Conservation (phyloP, 176 grass and related monocot genomes). For the Eragrostis nindensis region DNA sequence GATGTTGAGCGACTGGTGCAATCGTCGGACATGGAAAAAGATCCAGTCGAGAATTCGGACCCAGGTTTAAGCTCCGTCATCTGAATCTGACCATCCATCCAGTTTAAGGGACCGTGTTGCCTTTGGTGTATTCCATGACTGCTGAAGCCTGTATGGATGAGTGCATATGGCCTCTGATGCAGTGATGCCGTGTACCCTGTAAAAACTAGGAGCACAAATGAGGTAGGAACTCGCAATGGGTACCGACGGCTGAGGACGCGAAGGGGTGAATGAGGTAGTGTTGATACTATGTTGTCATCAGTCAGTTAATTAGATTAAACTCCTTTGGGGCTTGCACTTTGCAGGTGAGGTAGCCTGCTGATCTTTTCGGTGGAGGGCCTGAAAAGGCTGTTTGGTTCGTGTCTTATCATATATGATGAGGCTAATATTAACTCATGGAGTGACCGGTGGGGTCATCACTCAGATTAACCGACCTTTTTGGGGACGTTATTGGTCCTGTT, state of each 20-base stretch:
- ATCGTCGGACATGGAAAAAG: background rate
- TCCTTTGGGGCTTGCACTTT: slow-evolving; percentile 34
- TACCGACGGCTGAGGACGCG: background rate
- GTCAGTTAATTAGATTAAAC: slow-evolving; percentile 7
- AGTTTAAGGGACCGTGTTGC: background rate
- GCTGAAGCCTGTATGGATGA: too few species aligned
- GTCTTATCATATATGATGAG: slow-evolving; percentile 2
- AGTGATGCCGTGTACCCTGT: background rate
- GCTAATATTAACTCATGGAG: background rate
- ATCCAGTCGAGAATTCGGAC: background rate
- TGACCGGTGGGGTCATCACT: slow-evolving; percentile 5
- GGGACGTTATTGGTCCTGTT: slow-evolving; percentile 18
- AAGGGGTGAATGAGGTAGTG: background rate
- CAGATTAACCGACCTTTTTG: slow-evolving; percentile 15
- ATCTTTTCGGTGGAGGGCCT: background rate
- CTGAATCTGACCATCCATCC: background rate
- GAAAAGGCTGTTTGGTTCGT: background rate
- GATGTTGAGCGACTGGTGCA: background rate
- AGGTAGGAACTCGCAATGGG: background rate
- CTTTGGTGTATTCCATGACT: background rate
- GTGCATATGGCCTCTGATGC: too few species aligned
- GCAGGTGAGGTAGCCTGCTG: too few species aligned
- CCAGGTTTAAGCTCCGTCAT: background rate
- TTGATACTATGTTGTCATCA: slow-evolving; percentile 41
- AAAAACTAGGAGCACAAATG: background rate